Conservation (phyloP, 345 rosid genomes). For the Rubroshorea leprosula region DNA sequence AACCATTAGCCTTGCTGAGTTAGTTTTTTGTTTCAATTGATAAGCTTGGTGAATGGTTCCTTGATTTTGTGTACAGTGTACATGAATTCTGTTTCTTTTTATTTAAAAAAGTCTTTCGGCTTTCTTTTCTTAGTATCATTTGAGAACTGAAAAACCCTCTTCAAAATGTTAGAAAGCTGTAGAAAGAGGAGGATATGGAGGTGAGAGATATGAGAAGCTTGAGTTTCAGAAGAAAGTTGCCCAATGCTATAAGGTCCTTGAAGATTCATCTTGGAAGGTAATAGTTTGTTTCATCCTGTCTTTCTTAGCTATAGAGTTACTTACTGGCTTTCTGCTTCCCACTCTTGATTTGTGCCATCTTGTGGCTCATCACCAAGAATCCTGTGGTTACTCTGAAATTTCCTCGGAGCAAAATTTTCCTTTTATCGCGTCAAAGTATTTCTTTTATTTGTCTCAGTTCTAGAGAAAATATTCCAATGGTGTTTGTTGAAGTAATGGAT, state of each 20-base stretch:
- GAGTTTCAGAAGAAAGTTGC: slow-evolving; percentile 84
- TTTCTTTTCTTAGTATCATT: background rate
- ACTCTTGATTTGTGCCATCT: no score
- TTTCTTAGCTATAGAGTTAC: background rate
- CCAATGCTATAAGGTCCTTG: slow-evolving; percentile 43
- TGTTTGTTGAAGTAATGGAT: background rate
- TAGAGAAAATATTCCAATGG: background rate
- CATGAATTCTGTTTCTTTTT: no score
- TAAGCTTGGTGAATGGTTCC: no score
- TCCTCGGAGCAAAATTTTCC: background rate
- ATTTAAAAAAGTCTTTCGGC: no score
- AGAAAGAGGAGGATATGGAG: slow-evolving; percentile 93
- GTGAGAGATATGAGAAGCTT: slow-evolving; percentile 79
- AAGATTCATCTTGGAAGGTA: slow-evolving; percentile 88
- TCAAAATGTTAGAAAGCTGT: slow-evolving; percentile 62
- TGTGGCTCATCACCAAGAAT: background rate
- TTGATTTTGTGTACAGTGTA: no score
- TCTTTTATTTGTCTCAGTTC: background rate
- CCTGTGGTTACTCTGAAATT: background rate
- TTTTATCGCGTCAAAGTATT: background rate
- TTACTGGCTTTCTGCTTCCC: no score
- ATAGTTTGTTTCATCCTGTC: background rate
- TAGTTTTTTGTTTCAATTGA: no score
- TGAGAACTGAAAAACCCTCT: background rate
- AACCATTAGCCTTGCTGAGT: no score